Conservation (phyloP, 345 rosid species). For the Brassica cretica region DNA sequence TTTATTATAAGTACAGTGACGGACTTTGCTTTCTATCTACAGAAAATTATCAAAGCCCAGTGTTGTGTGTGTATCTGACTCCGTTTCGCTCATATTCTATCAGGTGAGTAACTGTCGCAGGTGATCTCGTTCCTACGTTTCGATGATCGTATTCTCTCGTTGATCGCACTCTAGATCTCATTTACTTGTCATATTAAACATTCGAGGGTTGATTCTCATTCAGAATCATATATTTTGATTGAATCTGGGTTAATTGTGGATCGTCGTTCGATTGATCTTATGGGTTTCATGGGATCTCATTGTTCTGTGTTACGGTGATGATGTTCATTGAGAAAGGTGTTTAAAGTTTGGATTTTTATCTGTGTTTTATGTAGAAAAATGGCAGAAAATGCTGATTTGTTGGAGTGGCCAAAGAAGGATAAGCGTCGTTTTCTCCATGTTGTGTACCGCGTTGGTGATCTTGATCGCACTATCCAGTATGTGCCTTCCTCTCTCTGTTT, state of each 20-base stretch:
- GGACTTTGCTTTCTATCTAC: neutral
- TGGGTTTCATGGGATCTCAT: neutral
- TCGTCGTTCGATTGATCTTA: neutral
- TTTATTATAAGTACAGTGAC: neutral
- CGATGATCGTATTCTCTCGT: neutral
- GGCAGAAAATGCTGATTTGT: conserved; percentile 66
- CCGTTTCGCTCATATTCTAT: neutral
- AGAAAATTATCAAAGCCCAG: neutral
- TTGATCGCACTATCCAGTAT: conserved; percentile 84
- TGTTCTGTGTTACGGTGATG: no score
- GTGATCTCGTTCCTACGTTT: neutral
- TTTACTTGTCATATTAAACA: neutral
- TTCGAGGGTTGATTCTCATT: neutral
- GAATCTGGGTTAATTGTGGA: neutral
- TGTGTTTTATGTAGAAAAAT: conserved; percentile 24
- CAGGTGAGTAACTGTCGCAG: neutral
- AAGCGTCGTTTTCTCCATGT: conserved; percentile 84
- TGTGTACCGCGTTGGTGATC: conserved; percentile 91
- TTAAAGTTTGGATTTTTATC: neutral
- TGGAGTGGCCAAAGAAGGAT: conserved; percentile 92
- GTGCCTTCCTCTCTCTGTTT: conserved; percentile 3
- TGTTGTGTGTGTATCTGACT: neutral
- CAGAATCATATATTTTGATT: neutral
- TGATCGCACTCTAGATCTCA: neutral
- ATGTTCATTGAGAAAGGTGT: neutral